Evolutionary conservation across 257 asterid species (phyloP).

Genomic region (Petrea volubilis): DNA sequence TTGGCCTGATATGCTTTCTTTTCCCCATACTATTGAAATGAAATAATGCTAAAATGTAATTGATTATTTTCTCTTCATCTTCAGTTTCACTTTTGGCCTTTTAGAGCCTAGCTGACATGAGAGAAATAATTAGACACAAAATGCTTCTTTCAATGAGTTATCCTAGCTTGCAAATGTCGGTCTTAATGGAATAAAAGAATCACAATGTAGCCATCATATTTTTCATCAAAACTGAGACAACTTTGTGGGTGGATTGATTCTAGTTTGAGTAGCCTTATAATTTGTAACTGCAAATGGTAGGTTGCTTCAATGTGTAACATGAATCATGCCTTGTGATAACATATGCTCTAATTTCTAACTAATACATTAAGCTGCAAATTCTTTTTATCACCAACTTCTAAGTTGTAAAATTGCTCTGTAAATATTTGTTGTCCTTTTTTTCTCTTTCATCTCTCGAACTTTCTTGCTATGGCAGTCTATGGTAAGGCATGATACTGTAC

Average conservation of each 20-base stretch:
- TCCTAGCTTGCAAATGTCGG: background rate
- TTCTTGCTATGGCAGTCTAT: background rate
- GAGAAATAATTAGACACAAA: background rate
- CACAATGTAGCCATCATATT: background rate
- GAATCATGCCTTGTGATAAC: background rate
- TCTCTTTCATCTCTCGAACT: background rate
- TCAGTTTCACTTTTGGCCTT: background rate
- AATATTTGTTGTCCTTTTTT: background rate
- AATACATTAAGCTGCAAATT: background rate
- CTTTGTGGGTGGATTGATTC: background rate
- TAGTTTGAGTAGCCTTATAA: background rate
- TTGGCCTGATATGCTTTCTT: conserved; percentile 10
- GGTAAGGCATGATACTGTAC: background rate
- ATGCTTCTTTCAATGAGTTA: conserved; percentile 9
- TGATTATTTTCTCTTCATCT: background rate
- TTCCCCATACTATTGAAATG: conserved; percentile 3
- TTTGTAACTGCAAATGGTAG: background rate
- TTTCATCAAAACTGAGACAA: background rate
- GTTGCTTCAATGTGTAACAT: background rate
- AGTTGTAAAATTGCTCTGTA: background rate
- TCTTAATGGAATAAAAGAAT: conserved; percentile 4
- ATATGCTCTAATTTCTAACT: background rate
- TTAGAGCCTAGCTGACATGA: background rate
- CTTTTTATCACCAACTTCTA: background rate
- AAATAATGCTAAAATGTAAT: background rate